Conservation (phyloP, 768 basidiomycete species). For the Podaxis carcinomalis region DNA sequence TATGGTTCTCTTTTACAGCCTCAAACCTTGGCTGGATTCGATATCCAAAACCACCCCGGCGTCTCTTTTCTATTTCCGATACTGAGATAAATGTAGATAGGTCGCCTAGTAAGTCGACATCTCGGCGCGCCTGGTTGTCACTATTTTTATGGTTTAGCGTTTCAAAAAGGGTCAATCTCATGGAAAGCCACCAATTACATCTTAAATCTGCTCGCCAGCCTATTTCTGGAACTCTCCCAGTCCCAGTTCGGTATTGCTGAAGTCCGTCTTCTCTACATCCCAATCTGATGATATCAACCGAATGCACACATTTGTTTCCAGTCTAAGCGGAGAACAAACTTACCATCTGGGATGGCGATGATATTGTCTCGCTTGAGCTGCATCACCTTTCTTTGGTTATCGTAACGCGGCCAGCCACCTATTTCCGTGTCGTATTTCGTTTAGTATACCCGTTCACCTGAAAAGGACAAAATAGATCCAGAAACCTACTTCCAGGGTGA, state of each 20-base stretch:
- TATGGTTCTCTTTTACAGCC: too few species aligned
- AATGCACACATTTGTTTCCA: not conserved
- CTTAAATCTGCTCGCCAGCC: not conserved
- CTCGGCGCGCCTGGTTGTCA: too few species aligned
- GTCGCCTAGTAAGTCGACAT: too few species aligned
- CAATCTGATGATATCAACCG: constrained; percentile 30
- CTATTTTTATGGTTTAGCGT: too few species aligned
- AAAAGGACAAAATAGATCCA: not conserved
- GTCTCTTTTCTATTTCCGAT: too few species aligned
- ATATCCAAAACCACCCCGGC: too few species aligned
- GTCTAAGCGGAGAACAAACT: constrained; percentile 6
- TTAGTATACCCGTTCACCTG: not conserved
- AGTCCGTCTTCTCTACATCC: constrained; percentile 34
- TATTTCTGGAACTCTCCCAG: constrained; percentile 45
- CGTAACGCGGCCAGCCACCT: constrained; percentile 48
- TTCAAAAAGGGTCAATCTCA: too few species aligned
- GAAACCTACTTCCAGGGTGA: constrained; percentile 45
- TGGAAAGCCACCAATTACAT: too few species aligned
- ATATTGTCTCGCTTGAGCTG: constrained; percentile 50
- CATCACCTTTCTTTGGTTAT: constrained; percentile 31
- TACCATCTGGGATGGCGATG: constrained; percentile 51
- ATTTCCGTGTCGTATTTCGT: not conserved
- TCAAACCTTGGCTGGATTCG: too few species aligned
- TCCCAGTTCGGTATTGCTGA: constrained; percentile 35
- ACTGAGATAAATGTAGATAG: too few species aligned